Percentiles rank a stretch among this genome's conserved stretches.
phyloP scores from a whole-genome alignment of 2,329 filamentous ascomycete genomes.

The Cladosporium colombiae region DNA sequence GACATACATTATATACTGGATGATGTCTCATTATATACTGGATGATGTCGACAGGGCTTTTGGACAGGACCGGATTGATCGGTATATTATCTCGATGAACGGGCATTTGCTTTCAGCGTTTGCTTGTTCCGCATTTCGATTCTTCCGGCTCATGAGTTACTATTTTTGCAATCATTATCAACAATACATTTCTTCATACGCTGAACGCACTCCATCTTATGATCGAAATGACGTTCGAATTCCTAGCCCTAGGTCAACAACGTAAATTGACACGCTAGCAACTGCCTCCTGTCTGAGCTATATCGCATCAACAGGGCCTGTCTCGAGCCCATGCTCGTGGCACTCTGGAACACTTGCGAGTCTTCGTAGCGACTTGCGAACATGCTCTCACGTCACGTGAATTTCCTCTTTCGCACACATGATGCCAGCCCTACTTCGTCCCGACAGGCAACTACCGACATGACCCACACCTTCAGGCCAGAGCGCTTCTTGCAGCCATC shows the following conservation, averaged over 20 bases:
- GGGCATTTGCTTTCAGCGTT: not conserved
- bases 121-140: not conserved
- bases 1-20: conserved; percentile 10
- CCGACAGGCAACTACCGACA: not conserved
- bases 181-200: not conserved
- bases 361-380: not conserved
- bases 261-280: not conserved
- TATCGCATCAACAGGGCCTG: not conserved
- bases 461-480: not conserved
- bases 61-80: not conserved
- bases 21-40: conserved; percentile 7
- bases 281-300: conserved; percentile 6
- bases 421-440: not conserved
- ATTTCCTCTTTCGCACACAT: not conserved
- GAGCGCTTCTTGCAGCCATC: not conserved
- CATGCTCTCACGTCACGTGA: not conserved
- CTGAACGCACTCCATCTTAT: not conserved
- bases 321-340: not conserved
- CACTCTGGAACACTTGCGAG: not conserved
- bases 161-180: not conserved
- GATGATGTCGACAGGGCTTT: not conserved
- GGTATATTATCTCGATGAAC: not conserved
- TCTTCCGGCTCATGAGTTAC: not conserved
- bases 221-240: not conserved
- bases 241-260: not conserved